A percentile compares a stretch with the other conserved stretches of the same genome.
Conservation (phyloP, 116 monocot genomes). For the Zostera marina region DNA sequence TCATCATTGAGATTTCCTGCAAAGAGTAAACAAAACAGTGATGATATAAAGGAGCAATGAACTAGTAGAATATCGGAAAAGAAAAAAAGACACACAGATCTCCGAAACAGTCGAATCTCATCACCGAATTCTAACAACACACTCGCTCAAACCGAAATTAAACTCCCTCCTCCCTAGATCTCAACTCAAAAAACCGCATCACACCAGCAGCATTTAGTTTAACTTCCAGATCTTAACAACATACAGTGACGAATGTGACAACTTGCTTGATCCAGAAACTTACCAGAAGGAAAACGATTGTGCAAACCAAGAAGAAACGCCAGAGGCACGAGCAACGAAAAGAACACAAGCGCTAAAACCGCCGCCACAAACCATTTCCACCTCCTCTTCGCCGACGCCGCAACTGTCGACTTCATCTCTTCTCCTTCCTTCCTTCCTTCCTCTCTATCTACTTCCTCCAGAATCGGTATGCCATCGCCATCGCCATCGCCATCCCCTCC, state of each 20-base stretch:
- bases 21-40: not conserved
- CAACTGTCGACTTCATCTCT: conserved; percentile 20
- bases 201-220: not conserved
- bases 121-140: not conserved
- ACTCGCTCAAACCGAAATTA: not conserved
- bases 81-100: not conserved
- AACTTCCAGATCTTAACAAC: not conserved
- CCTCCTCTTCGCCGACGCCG: conserved; percentile 24
- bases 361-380: conserved; percentile 29
- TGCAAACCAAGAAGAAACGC: conserved; percentile 36
- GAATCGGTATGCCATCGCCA: too few relatives aligned
- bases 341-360: conserved; percentile 26
- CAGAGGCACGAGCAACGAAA: conserved; percentile 42
- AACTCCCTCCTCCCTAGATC: not conserved
- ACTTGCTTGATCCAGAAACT: not conserved
- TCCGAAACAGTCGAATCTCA: not conserved
- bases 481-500: too few relatives aligned
- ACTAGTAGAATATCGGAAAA: conserved; percentile 2
- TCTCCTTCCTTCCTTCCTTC: not conserved
- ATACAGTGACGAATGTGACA: not conserved
- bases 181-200: not conserved
- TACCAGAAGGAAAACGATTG: conserved; percentile 29
- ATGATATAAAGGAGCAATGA: not conserved
- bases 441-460: not conserved
- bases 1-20: conserved; percentile 19